phyloP scores from a whole-genome alignment of 2,329 filamentous ascomycete genomes.

The Boeremia lycopersici region DNA sequence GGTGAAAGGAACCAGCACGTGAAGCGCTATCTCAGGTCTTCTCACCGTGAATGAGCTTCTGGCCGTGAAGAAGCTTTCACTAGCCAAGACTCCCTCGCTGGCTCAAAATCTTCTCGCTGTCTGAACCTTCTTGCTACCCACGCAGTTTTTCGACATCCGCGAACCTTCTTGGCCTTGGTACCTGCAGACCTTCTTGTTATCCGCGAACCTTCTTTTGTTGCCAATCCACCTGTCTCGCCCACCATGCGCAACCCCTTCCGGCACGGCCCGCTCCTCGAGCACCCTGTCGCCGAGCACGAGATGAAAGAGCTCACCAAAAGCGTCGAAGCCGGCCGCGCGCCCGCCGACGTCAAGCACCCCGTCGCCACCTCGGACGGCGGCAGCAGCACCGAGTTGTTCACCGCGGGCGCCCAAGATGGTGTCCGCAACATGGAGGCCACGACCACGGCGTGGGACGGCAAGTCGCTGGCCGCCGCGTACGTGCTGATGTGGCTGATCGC shows the following conservation, averaged over 20 bases:
- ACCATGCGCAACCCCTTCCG: slow-evolving; percentile 10
- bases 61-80: too few relatives aligned
- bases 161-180: background rate
- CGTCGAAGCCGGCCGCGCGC: slow-evolving; percentile 15
- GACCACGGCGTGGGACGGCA: slow-evolving; percentile 48
- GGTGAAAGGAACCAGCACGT: too few relatives aligned
- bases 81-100: too few relatives aligned
- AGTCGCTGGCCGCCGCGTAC: slow-evolving; percentile 49
- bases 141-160: too few relatives aligned
- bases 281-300: slow-evolving; percentile 3
- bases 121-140: too few relatives aligned
- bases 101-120: too few relatives aligned
- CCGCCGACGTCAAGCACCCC: slow-evolving; percentile 13
- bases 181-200: background rate
- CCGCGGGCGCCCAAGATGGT: slow-evolving; percentile 38
- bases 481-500: slow-evolving; percentile 19
- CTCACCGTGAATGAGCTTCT: too few relatives aligned
- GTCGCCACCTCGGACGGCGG: slow-evolving; percentile 11
- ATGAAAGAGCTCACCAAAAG: slow-evolving; percentile 15
- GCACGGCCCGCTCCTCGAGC: slow-evolving; percentile 1
- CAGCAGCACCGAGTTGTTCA: slow-evolving; percentile 8
- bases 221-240: background rate
- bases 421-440: slow-evolving; percentile 51
- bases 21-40: too few relatives aligned
- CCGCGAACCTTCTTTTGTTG: background rate